A percentile compares a stretch with the other conserved stretches of the same genome.
Conservation (phyloP, 148 eudicot genomes). For the Silene conica region DNA sequence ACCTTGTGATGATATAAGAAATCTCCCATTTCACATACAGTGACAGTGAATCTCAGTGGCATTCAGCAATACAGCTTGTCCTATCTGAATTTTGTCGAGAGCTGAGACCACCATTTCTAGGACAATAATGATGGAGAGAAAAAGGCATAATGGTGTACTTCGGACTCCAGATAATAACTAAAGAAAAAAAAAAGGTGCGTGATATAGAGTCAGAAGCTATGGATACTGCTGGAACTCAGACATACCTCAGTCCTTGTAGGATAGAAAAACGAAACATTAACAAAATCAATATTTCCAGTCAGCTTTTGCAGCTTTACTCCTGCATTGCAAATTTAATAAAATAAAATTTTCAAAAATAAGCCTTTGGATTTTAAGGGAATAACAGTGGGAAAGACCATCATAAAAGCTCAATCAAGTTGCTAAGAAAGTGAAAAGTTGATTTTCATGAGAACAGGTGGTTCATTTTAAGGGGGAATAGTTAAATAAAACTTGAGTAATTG, state of each 20-base stretch:
- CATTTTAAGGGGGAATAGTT: not conserved
- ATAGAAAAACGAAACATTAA: slow-evolving; percentile 69
- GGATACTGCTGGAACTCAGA: slow-evolving; percentile 5
- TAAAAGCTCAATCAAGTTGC: not conserved
- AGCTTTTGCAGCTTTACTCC: slow-evolving; percentile 61
- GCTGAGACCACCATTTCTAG: not conserved
- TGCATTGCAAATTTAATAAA: slow-evolving; percentile 32
- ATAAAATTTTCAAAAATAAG: not conserved
- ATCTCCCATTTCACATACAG: not conserved
- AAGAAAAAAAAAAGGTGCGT: not conserved
- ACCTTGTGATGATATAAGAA: not conserved
- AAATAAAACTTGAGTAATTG: slow-evolving; percentile 3
- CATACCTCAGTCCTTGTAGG: slow-evolving; percentile 71
- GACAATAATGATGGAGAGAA: not conserved
- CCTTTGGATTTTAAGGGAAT: not conserved
- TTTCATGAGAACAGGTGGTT: not conserved
- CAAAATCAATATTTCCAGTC: slow-evolving; percentile 68
- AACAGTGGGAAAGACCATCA: not conserved
- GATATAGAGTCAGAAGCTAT: slow-evolving; percentile 1
- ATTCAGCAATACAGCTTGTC: slow-evolving; percentile 6
- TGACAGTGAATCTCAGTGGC: not conserved
- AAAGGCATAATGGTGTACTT: not conserved
- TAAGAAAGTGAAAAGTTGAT: not conserved
- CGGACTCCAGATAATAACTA: not conserved
- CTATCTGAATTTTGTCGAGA: not conserved